Base-by-base conservation (phyloP, 139 green algal species). In the Tetratostichococcus sp. region DNA sequence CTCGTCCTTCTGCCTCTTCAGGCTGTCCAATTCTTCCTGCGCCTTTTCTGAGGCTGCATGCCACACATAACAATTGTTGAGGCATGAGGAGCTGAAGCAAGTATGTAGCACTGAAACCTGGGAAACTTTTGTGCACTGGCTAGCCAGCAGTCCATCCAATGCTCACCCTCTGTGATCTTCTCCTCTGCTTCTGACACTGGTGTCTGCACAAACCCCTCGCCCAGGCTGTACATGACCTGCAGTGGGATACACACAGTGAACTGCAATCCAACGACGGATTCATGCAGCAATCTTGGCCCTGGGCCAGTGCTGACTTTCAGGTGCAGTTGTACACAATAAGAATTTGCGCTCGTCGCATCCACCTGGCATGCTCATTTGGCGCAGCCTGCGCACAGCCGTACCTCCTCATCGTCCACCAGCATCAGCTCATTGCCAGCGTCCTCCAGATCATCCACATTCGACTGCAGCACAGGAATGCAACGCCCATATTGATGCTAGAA, bases 401-500 rank as follows among this genome's bases (percentile, higher is more conserved):
- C 69, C 25, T 79, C 66, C 59, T 95, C 88, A 11, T 94, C 91
- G 72, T 96, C 91, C 17, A 85, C 43, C 30, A 96, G 79, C 77
- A 96, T 95, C 23, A 95, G 70, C 80, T 96, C 91, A 70, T 93
- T 94, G 35, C 70, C 69, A 8, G 91, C 91, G 66, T 96, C 91
- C 57, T 96, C 91, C 0, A 91, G 39, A 39, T 96, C 88, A 42
- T 95, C 91, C 6, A 83, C 43, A 1, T 76, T 70, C 25, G 85
- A 78, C 84, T 92, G 78, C 71, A 70, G 22, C 23, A 67, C 16
- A 19, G 6, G 16, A 74, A 25, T 17, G n/a, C n/a, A n/a, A n/a
- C n/a, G n/a, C n/a, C n/a, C n/a, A n/a, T 22, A 23, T 73, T 26
- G 43, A 26, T 33, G n/a, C 14, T 4, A 33, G 4, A 23, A 21